A percentile compares a stretch with the other conserved stretches of the same genome.
Conservation (phyloP, 495 filamentous ascomycete species). For the Podospora bellae-mahoneyi region DNA sequence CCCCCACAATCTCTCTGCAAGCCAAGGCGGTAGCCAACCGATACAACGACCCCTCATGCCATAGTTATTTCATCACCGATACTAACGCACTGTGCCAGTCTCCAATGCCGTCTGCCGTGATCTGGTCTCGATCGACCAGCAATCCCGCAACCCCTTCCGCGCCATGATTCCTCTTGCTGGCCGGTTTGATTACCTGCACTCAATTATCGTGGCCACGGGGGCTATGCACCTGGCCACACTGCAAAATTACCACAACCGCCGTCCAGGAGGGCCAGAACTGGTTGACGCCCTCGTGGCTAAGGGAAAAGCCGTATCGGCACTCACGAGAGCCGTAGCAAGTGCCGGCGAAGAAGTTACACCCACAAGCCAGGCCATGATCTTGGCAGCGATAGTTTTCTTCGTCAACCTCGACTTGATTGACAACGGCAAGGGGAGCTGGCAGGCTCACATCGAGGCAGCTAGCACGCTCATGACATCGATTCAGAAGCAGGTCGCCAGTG, state of each 20-base stretch:
- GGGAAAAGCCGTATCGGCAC: slow-evolving; percentile 44
- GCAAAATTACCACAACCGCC: slow-evolving; percentile 24
- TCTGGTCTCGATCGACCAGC: slow-evolving; percentile 50
- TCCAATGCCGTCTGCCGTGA: slow-evolving; percentile 50
- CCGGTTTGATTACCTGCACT: slow-evolving; percentile 43
- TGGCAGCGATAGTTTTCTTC: slow-evolving; percentile 53
- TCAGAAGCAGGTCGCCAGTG: slow-evolving; percentile 18
- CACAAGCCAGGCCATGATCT: slow-evolving; percentile 40
- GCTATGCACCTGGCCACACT: slow-evolving; percentile 53
- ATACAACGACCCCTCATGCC: no score
- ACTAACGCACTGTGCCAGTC: slow-evolving; percentile 35
- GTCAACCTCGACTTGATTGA: slow-evolving; percentile 58
- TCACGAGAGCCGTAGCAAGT: slow-evolving; percentile 35
- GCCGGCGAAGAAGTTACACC: slow-evolving; percentile 18
- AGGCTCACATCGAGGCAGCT: slow-evolving; percentile 51
- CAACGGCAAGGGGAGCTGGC: slow-evolving; percentile 54
- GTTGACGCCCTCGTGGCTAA: slow-evolving; percentile 52
- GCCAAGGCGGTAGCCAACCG: not conserved
- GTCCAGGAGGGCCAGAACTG: slow-evolving; percentile 27
- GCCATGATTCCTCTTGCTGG: slow-evolving; percentile 46
- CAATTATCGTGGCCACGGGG: slow-evolving; percentile 52
- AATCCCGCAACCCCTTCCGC: slow-evolving; percentile 49
- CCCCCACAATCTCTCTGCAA: not conserved
- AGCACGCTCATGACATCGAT: slow-evolving; percentile 40
- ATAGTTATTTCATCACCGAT: not conserved